Evolutionary conservation across 1,284 basidiomycete genomes (phyloP).

Genomic region (Heterobasidion occidentale): DNA sequence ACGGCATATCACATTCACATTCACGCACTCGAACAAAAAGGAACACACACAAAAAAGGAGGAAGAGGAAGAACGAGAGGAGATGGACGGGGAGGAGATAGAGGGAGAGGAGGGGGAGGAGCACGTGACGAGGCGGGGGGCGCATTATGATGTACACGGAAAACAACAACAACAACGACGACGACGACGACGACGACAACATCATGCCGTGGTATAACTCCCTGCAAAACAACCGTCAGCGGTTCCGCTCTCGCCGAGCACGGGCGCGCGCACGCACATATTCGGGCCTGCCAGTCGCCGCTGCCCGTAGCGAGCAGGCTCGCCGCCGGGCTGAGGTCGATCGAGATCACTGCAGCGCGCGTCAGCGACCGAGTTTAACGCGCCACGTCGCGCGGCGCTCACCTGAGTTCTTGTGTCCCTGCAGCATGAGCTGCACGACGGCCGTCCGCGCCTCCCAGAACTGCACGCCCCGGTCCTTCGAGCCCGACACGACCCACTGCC

Average conservation of each 20-base stretch:
- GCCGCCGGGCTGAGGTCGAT: constrained; percentile 75
- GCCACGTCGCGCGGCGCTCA: constrained; percentile 19
- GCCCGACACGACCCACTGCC: constrained; percentile 71
- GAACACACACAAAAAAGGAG: too few species aligned
- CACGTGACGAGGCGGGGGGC: too few species aligned
- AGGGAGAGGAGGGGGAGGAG: too few species aligned
- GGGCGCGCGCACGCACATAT: constrained; percentile 46
- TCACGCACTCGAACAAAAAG: too few species aligned
- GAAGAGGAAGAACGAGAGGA: too few species aligned
- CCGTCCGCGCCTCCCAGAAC: constrained; percentile 67
- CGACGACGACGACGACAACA: background rate
- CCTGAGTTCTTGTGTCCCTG: constrained; percentile 84
- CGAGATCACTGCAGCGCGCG: constrained; percentile 55
- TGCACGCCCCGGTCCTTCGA: constrained; percentile 75
- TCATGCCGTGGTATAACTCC: background rate
- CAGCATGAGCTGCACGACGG: constrained; percentile 66
- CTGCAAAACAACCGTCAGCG: background rate
- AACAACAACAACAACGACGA: too few species aligned
- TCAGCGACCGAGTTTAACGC: background rate
- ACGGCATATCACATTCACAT: too few species aligned
- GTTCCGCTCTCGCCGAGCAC: background rate
- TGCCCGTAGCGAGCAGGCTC: constrained; percentile 71
- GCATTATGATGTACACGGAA: too few species aligned
- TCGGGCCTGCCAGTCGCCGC: constrained; percentile 76
- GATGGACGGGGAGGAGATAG: too few species aligned